These are phyloP conservation scores for Melampsora larici-populina DNA, from an alignment of 1,284 basidiomycete species.

Conservation along the genomic window DNA sequence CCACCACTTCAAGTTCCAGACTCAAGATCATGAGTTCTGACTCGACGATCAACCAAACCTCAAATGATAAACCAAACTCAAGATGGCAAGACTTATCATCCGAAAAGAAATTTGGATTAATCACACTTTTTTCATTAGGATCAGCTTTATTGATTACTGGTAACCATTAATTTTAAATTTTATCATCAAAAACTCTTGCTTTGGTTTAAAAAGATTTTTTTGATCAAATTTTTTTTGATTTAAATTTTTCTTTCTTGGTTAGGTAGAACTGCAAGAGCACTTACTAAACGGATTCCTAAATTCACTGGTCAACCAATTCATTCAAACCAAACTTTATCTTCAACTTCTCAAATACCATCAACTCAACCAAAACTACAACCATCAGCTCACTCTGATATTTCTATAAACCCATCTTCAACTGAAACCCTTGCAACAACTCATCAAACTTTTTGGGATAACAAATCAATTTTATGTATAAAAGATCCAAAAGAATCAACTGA, in stretches of 20 bases:
- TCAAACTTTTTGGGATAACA: slow-evolving; percentile 31
- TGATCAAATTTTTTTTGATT: not conserved
- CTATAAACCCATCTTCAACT: not conserved
- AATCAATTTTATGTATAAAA: slow-evolving; percentile 26
- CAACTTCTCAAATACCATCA: not conserved
- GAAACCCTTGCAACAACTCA: not conserved
- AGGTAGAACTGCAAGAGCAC: not conserved
- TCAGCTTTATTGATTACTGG: slow-evolving; percentile 3
- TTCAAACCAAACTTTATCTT: not conserved
- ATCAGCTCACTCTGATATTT: not conserved
- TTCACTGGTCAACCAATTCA: not conserved
- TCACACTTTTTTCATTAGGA: not conserved
- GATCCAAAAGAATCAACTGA: not conserved
- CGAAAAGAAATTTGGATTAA: slow-evolving; percentile 2
- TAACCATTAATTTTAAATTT: not conserved
- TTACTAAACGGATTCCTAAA: not conserved
- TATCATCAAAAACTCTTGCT: not conserved
- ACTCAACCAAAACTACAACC: not conserved
- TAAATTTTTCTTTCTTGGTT: not conserved
- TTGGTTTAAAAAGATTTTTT: not conserved
- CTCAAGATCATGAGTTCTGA: too few relatives aligned
- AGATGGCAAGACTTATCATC: not conserved
- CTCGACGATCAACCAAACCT: too few relatives aligned
- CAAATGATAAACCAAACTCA: not conserved
- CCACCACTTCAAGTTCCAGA: too few relatives aligned